Percentiles rank a stretch among this genome's conserved stretches.
Conservation (phyloP, 1,284 basidiomycete species). For the Ustilago nuda region DNA sequence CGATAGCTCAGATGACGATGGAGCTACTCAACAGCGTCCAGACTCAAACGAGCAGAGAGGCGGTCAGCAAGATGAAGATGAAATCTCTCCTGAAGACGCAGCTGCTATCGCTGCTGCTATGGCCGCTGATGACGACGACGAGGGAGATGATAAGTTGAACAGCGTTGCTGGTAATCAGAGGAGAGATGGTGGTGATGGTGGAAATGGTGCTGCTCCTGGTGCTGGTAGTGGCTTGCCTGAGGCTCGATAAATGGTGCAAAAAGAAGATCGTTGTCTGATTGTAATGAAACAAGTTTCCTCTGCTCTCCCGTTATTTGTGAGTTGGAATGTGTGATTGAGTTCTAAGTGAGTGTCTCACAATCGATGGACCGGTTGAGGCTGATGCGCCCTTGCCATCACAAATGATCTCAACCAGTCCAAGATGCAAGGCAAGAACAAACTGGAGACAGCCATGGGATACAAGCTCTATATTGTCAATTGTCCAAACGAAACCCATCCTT, state of each 20-base stretch:
- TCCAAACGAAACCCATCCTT: too few relatives aligned
- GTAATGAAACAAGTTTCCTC: background rate
- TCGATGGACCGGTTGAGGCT: background rate
- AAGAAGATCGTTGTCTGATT: slow-evolving; percentile 1
- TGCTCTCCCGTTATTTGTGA: background rate
- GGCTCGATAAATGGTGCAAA: slow-evolving; percentile 26
- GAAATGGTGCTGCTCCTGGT: slow-evolving; percentile 12
- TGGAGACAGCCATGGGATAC: background rate
- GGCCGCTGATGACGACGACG: slow-evolving; percentile 56
- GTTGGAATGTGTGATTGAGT: background rate
- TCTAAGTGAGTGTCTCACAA: background rate
- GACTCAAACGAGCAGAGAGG: slow-evolving; percentile 5
- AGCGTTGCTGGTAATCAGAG: slow-evolving; percentile 33
- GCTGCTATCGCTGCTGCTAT: slow-evolving; percentile 56
- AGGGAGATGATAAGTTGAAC: slow-evolving; percentile 53
- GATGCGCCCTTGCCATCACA: too few relatives aligned
- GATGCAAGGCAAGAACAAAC: background rate
- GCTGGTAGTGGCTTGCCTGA: slow-evolving; percentile 30
- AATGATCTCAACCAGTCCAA: too few relatives aligned
- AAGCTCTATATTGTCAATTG: background rate
- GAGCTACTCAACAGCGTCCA: background rate
- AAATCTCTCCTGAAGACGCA: slow-evolving; percentile 56
- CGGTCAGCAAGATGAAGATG: slow-evolving; percentile 25
- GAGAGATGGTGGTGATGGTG: slow-evolving; percentile 17
- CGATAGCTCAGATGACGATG: slow-evolving; percentile 28